phyloP scores from a whole-genome alignment of 2,329 filamentous ascomycete genomes.

The Sarocladium brachiariae region DNA sequence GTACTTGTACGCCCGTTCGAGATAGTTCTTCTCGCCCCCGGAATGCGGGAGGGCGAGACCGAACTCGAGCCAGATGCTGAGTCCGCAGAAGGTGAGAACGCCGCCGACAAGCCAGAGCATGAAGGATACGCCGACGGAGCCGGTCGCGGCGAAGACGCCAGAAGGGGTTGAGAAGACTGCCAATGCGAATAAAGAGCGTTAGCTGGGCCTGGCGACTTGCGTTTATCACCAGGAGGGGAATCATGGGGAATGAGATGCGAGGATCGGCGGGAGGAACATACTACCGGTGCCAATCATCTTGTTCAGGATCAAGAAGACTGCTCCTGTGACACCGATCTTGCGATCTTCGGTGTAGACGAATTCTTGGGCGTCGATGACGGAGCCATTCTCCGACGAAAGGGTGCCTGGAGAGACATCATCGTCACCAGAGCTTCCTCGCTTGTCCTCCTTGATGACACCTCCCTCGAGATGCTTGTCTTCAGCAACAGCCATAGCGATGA shows the following conservation, averaged over 20 bases:
- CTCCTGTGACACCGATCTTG: slow-evolving; percentile 46
- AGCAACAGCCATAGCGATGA: neutral
- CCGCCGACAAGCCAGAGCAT: slow-evolving; percentile 31
- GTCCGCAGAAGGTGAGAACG: slow-evolving; percentile 49
- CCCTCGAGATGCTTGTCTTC: neutral
- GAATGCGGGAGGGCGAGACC: slow-evolving; percentile 55
- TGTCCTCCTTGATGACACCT: neutral
- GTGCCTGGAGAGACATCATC: neutral
- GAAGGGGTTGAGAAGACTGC: slow-evolving; percentile 52
- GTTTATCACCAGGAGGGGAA: too few relatives aligned
- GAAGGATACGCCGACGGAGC: slow-evolving; percentile 35
- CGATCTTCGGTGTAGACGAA: slow-evolving; percentile 33
- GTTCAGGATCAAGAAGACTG: slow-evolving; percentile 49
- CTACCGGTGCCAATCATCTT: slow-evolving; percentile 54
- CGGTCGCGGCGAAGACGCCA: slow-evolving; percentile 43
- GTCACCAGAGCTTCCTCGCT: slow-evolving; percentile 5
- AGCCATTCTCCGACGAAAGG: slow-evolving; percentile 18
- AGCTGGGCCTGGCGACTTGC: too few relatives aligned
- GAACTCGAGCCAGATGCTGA: slow-evolving; percentile 58
- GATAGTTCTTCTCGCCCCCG: slow-evolving; percentile 61
- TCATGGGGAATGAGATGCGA: too few relatives aligned
- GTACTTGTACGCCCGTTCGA: slow-evolving; percentile 53
- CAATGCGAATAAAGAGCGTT: too few relatives aligned
- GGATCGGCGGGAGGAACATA: slow-evolving; percentile 21
- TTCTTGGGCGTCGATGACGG: slow-evolving; percentile 33